Percentiles rank a stretch among this genome's conserved stretches.
Evolutionary conservation across 2,329 filamentous ascomycete genomes (phyloP).

Genomic region (Aureobasidium sp.): DNA sequence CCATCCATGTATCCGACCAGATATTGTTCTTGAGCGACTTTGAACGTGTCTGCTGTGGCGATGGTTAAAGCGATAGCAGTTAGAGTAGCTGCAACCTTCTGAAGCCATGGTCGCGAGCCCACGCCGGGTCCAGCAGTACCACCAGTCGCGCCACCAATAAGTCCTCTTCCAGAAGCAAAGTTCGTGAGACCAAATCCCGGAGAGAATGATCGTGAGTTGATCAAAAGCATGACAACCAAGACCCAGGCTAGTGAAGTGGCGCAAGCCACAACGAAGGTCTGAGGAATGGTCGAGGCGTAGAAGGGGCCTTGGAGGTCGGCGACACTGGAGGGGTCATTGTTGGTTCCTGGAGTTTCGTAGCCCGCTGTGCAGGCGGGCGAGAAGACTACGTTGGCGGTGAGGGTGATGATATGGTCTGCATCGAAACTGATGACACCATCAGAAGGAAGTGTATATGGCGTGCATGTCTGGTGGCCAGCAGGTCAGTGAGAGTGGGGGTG

Average conservation of each 20-base stretch:
- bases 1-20: conserved; percentile 72
- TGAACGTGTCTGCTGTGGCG: conserved; percentile 84
- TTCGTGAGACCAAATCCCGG: conserved; percentile 59
- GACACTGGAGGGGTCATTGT: conserved; percentile 42
- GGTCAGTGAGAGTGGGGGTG: neutral
- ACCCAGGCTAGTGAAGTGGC: conserved; percentile 88
- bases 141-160: conserved; percentile 71
- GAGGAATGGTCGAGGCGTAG: conserved; percentile 86
- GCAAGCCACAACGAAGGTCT: conserved; percentile 85
- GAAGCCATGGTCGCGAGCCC: conserved; percentile 86
- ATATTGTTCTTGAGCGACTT: conserved; percentile 77
- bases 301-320: conserved; percentile 77
- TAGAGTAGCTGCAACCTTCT: conserved; percentile 59
- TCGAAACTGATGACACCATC: conserved; percentile 49
- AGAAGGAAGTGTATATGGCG: conserved; percentile 55
- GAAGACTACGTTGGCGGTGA: conserved; percentile 54
- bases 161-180: conserved; percentile 62
- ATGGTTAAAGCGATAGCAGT: conserved; percentile 82
- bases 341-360: conserved; percentile 30
- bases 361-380: conserved; percentile 47
- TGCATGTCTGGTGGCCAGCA: conserved; percentile 44
- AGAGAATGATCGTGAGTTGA: conserved; percentile 89
- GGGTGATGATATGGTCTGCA: conserved; percentile 49
- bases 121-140: conserved; percentile 66
- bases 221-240: conserved; percentile 86